A percentile compares a stretch with the other conserved stretches of the same genome.
Conservation (phyloP, 1,284 basidiomycete genomes). For the Tetrapyrgos nigripes region DNA sequence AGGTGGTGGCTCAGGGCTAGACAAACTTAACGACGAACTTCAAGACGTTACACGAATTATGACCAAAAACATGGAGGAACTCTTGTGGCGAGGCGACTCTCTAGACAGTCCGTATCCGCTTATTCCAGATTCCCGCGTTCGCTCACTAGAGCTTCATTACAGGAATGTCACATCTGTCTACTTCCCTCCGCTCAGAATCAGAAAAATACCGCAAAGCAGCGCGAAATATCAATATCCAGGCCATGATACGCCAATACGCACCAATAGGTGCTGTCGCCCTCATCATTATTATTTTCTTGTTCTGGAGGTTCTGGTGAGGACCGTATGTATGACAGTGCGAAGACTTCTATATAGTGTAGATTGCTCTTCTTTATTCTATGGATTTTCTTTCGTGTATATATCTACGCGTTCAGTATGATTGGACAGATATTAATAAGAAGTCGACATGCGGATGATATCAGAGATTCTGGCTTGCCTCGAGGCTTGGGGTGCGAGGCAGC, state of each 20-base stretch:
- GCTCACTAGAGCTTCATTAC: constrained; percentile 14
- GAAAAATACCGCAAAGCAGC: constrained; percentile 98
- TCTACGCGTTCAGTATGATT: background rate
- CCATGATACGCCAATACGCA: constrained; percentile 95
- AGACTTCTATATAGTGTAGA: constrained; percentile 6
- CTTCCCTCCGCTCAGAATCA: constrained; percentile 95
- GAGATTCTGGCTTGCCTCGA: background rate
- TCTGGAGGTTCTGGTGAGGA: constrained; percentile 84
- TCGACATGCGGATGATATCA: background rate
- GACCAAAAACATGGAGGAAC: constrained; percentile 99
- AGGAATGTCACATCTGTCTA: constrained; percentile 99
- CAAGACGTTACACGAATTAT: constrained; percentile 99
- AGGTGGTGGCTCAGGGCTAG: constrained; percentile 66
- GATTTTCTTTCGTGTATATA: background rate
- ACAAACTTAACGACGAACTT: constrained; percentile 93
- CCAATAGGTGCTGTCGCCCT: constrained; percentile 85
- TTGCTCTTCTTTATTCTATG: constrained; percentile 4
- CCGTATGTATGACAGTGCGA: background rate
- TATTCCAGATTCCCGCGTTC: constrained; percentile 4
- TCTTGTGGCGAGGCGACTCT: constrained; percentile 97
- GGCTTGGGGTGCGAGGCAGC: background rate
- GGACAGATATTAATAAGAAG: background rate
- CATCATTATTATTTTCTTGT: constrained; percentile 87
- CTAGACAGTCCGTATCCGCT: constrained; percentile 76
- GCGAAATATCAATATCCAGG: constrained; percentile 92